Evolutionary conservation across 1,139 yeast species (phyloP), one percentile per base, ranked within the genome.

Genomic region (Kluyveromyces sp.): DNA sequence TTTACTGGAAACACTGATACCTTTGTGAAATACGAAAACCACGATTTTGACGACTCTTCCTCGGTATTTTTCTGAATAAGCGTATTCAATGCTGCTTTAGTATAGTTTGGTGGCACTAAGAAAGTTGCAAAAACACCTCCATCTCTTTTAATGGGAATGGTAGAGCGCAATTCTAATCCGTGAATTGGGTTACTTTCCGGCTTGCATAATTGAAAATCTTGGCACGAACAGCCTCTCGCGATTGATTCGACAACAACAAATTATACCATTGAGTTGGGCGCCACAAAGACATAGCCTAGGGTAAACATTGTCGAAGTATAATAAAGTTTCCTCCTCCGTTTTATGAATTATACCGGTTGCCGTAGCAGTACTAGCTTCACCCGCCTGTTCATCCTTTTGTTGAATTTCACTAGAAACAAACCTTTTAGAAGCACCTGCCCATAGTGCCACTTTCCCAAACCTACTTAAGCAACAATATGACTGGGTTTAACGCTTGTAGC

Each of bases 121-220:
- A 83, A 84, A 53, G 83, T 83, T 33, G 86, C 92, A 71, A 92
- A 90, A 0, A 89, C 96, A 39, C 97, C 97, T 45, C 97, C 96
- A 60, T 92, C 98, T 53, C 95, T 69, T 50, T 68, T 74, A 48
- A 85, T 72, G 0, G 95, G 85, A 15, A 88, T 81, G 34, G 86
- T 71, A 37, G 68, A 77, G 37, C 66, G 71, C 53, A 66, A 65
- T 51, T 64, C 61, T 26, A 79, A 52, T 1, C 68, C 69, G 28
- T 69, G 69, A 15, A 77, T 67, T 1, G 74, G 73, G 32, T 66
- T 60, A 4, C 55, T 63, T 3, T 52, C 48, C 3, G 81, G 45
- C 75, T 69, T 0, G 77, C 72, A 31, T 67, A 58, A 25, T 54
- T 52, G 45, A 57, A 48, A n/a, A 73, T 65, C 49, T 65, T 67